Conservation (phyloP, 768 basidiomycete genomes). For the Leccinum obscurum region DNA sequence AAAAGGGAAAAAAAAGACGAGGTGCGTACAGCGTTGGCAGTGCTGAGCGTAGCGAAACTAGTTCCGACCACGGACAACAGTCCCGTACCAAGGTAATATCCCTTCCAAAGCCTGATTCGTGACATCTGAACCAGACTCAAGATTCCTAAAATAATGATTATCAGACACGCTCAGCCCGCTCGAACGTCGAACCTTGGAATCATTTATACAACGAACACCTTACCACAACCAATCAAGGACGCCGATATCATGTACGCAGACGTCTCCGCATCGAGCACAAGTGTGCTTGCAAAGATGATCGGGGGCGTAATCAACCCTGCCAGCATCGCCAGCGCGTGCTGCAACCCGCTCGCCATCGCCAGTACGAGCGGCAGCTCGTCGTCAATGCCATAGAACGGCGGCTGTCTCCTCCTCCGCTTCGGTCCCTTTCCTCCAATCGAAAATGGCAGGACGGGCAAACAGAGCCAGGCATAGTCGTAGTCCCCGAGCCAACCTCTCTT, state of each 20-base stretch:
- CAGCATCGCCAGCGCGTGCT: conserved; percentile 81
- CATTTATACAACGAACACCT: conserved; percentile 16
- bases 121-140: too few species aligned
- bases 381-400: conserved; percentile 78
- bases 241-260: conserved; percentile 82
- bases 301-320: conserved; percentile 83
- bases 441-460: conserved; percentile 67
- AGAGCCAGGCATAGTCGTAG: conserved; percentile 78
- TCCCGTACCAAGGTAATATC: too few species aligned
- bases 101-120: too few species aligned
- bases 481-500: conserved; percentile 80
- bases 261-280: conserved; percentile 56
- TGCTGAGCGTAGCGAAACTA: too few species aligned
- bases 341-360: conserved; percentile 70
- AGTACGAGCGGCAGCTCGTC: conserved; percentile 71
- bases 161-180: not conserved
- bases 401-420: conserved; percentile 32
- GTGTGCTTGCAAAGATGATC: conserved; percentile 69
- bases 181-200: not conserved
- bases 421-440: conserved; percentile 33
- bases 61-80: too few species aligned
- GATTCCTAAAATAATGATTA: too few species aligned
- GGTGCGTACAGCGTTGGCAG: conserved; percentile 36
- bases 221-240: conserved; percentile 76
- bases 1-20: not conserved